Conservation (phyloP, 2,329 filamentous ascomycete genomes). For the Setomelanomma holmii region DNA sequence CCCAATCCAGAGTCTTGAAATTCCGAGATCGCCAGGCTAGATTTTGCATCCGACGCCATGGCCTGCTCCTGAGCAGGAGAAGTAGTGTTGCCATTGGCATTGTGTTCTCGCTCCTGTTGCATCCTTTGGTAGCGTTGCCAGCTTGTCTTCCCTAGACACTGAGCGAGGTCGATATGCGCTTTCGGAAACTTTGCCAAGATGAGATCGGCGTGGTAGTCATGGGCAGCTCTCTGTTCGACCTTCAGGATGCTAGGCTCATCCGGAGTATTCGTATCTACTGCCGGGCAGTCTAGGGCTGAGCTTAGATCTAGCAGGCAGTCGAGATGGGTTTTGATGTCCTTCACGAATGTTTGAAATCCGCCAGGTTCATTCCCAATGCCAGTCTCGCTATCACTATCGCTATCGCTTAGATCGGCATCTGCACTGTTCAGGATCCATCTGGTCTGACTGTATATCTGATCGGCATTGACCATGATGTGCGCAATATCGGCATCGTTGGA, state of each 20-base stretch:
- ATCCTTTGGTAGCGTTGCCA: constrained; percentile 30
- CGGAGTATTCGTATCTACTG: constrained; percentile 14
- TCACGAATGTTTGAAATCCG: background rate
- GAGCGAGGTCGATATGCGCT: constrained; percentile 8
- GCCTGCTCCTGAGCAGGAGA: background rate
- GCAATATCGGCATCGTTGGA: background rate
- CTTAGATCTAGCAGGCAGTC: constrained; percentile 25
- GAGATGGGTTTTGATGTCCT: constrained; percentile 17
- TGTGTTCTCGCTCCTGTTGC: constrained; percentile 17
- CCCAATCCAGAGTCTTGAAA: constrained; percentile 33
- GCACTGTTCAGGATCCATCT: constrained; percentile 12
- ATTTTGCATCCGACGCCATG: constrained; percentile 6
- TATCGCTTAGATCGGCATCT: background rate
- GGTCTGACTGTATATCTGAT: constrained; percentile 15
- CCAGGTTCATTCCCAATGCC: constrained; percentile 3
- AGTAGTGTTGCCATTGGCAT: constrained; percentile 2
- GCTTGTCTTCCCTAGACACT: constrained; percentile 24
- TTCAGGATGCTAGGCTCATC: constrained; percentile 9
- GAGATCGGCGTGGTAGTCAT: constrained; percentile 27
- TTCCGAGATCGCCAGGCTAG: constrained; percentile 12
- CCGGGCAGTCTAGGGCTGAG: constrained; percentile 23
- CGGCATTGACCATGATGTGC: constrained; percentile 4
- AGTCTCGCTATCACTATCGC: constrained; percentile 11
- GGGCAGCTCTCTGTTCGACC: constrained; percentile 14
- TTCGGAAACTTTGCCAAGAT: constrained; percentile 23